Conservation (phyloP, 2,329 filamentous ascomycete genomes). For the Tolypocladium nubicola region DNA sequence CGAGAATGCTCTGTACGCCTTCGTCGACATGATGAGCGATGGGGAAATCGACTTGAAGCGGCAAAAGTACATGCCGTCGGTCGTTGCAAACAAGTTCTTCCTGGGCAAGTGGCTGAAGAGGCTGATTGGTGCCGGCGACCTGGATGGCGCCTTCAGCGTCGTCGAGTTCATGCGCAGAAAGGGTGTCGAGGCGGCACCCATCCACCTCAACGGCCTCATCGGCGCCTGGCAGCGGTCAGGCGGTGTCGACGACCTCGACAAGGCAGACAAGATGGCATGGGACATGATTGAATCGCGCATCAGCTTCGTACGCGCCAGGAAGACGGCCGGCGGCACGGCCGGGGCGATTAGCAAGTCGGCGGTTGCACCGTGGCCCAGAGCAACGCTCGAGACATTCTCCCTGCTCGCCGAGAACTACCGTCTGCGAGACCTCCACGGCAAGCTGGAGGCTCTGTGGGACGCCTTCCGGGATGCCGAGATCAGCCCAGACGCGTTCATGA, state of each 20-base stretch:
- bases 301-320: constrained; percentile 45
- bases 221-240: constrained; percentile 65
- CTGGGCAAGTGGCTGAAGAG: constrained; percentile 84
- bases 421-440: constrained; percentile 44
- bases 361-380: constrained; percentile 33
- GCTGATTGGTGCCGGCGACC: constrained; percentile 61
- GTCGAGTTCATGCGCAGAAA: constrained; percentile 64
- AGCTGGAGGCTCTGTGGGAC: constrained; percentile 49
- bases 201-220: constrained; percentile 74
- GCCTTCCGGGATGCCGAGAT: constrained; percentile 55
- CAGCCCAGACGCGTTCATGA: constrained; percentile 59
- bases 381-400: constrained; percentile 68
- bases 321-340: constrained; percentile 5
- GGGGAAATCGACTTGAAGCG: constrained; percentile 38
- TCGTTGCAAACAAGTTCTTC: constrained; percentile 64
- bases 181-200: constrained; percentile 56
- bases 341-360: background rate
- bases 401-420: constrained; percentile 65
- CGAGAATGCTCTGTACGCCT: constrained; percentile 61
- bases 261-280: constrained; percentile 62
- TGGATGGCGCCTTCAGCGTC: constrained; percentile 62
- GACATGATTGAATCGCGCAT: constrained; percentile 64
- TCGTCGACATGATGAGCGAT: constrained; percentile 81
- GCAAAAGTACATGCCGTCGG: constrained; percentile 32
- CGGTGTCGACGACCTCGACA: constrained; percentile 38